Percentiles rank a stretch among this genome's conserved stretches.
Conservation (phyloP, 495 filamentous ascomycete species). For the Echria macrotheca region DNA sequence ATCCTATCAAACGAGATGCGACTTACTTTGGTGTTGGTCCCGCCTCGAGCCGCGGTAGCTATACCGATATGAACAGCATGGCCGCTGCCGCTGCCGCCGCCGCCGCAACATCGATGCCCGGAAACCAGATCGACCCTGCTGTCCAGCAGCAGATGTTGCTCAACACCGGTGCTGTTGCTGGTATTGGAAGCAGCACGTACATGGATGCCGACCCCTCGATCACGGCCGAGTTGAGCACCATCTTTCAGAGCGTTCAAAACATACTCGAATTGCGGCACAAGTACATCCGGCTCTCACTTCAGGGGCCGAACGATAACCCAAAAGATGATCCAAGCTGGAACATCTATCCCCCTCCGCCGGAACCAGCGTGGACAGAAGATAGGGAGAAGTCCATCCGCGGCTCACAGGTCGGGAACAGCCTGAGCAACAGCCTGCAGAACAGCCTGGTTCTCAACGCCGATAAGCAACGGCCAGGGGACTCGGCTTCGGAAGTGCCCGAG, state of each 20-base stretch:
- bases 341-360: constrained; percentile 86
- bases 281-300: constrained; percentile 82
- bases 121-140: constrained; percentile 22
- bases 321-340: constrained; percentile 78
- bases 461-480: constrained; percentile 18
- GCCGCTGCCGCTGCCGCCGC: constrained; percentile 9
- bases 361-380: constrained; percentile 80
- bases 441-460: constrained; percentile 45
- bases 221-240: constrained; percentile 71
- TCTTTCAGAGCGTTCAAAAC: constrained; percentile 82
- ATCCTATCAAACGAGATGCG: constrained; percentile 12
- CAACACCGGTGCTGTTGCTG: constrained; percentile 22
- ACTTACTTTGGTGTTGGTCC: constrained; percentile 11
- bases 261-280: constrained; percentile 81
- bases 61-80: constrained; percentile 7
- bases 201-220: constrained; percentile 61
- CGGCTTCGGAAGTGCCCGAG: constrained; percentile 13
- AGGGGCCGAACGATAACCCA: constrained; percentile 74
- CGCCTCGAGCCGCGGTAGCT: constrained; percentile 15
- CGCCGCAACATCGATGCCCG: constrained; percentile 27
- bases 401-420: constrained; percentile 32
- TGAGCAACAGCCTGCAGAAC: constrained; percentile 49
- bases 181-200: constrained; percentile 37
- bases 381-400: constrained; percentile 43
- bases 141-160: constrained; percentile 25